Evolutionary conservation across 2,329 filamentous ascomycete genomes (phyloP), one percentile per base, ranked within the genome.

Genomic region (Onygenales sp.): DNA sequence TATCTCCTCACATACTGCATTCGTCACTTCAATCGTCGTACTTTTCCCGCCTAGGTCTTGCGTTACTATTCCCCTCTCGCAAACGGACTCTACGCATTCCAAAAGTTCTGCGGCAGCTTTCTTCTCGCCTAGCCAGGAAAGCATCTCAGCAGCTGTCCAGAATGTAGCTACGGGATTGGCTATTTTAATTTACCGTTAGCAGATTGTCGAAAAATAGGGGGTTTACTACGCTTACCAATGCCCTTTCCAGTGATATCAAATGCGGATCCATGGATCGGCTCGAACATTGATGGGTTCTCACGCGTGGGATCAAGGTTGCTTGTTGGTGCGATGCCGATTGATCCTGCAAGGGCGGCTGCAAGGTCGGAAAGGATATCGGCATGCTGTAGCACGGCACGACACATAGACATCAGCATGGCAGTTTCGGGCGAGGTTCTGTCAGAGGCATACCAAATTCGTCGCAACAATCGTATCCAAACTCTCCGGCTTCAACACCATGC

Each of bases 331-430:
- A 89, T 87, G 7, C 85, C 84, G 56, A 88, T 87, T 2, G 79
- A 84, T 0, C 85, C 85, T 2, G 84, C 84, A 6, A 87, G 71
- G 0, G 84, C 83, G 11, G 85, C 84, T 5, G 84, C 85, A 17
- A 88, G 72, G 61, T 88, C 85, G 0, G 83, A 86, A 4, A 88
- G 76, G 49, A 87, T 86, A 57, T 87, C 84, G 5, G 82, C 83
- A 67, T 78, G 64, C 63, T 70, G 45, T 32, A 35, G 0, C 42
- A 69, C 65, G 61, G 11, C 7, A 32, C 7, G 32, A 38, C 11
- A 9, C 17, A 44, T 21, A n/a, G 11, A 35, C 5, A 33, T 42
- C 38, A 53, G 21, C 10, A 35, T 27, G 17, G 10, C 35, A 17
- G 17, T 17, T 17, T 17, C 17, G 17, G 10, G 31, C 7, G 3